A percentile compares a stretch with the other conserved stretches of the same genome.
These are phyloP conservation scores for Boechera divaricarpa DNA, from an alignment of 345 rosid species.

Conservation along the genomic window DNA sequence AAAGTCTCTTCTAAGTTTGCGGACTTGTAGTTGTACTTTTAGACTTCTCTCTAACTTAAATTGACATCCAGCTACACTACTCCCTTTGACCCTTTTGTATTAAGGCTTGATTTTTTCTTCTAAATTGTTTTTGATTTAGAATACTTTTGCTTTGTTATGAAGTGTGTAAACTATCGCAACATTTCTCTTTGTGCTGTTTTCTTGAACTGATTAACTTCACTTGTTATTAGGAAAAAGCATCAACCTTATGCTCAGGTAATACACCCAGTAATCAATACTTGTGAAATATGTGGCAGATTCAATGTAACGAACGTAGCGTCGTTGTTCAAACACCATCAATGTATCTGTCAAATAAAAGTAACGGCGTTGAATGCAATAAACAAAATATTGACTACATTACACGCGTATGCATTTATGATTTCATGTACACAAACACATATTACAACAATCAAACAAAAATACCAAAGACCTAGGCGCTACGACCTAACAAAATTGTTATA, in stretches of 20 bases:
- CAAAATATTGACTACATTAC: background rate
- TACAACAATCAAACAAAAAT: background rate
- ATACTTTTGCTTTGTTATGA: too few species aligned
- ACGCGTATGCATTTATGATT: constrained; percentile 4
- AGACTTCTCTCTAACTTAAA: background rate
- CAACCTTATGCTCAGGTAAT: too few species aligned
- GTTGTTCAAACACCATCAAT: constrained; percentile 1
- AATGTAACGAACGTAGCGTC: background rate
- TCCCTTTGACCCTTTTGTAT: constrained; percentile 26
- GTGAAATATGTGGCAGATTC: background rate
- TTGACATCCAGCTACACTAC: constrained; percentile 23
- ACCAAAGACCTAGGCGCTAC: background rate
- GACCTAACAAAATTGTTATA: background rate
- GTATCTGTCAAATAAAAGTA: background rate
- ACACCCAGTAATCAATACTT: too few species aligned
- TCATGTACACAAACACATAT: constrained; percentile 19
- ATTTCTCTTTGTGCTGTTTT: too few species aligned
- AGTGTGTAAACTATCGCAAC: background rate
- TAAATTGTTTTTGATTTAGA: background rate
- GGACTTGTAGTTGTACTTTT: constrained; percentile 12
- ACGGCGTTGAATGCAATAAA: background rate
- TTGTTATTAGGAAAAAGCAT: too few species aligned
- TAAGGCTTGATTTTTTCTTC: background rate
- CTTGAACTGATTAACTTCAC: too few species aligned
- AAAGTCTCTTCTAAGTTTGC: constrained; percentile 23